Evolutionary conservation across 2,329 filamentous ascomycete genomes (phyloP), one percentile per base, ranked within the genome.

Genomic region (Knufia fluminis): DNA sequence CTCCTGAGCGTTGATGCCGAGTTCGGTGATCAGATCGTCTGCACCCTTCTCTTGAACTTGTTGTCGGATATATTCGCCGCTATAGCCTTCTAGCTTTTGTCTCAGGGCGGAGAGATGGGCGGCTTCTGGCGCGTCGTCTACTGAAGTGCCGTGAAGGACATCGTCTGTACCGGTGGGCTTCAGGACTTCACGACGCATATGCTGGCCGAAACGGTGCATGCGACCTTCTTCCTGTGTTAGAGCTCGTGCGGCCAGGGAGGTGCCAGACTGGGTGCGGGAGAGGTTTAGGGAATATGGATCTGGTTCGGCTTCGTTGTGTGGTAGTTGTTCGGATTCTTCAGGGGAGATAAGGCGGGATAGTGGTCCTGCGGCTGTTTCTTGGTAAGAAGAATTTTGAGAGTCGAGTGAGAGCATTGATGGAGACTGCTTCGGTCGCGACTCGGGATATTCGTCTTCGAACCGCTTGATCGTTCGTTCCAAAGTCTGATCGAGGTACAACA

Each of bases 401-500:
- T 42, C 35, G 36, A 43, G 16, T 4, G 39, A 32, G 28, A 33
- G 46, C 28, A 26, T 43, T 16, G 46, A 42, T 19, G 38, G 38
- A 7, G 33, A 40, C 22, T 39, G 33, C 14, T 62, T 57, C 36
- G 79, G 72, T 31, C 87, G 81, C 0, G 86, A 94, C 62, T 97
- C 91, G 0, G 92, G 92, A 60, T 89, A 97, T 66, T 97, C 91
- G 63, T 94, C 86, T 65, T 97, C 92, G 63, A 97, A 98, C 23
- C 92, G 85, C 63, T 87, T 83, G 61, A 97, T 97, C 70, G 97
- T 96, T 57, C 85, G 83, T 60, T 89, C 78, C 8, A 98, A 75
- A 0, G 92, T 97, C 53, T 85, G 75, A 60, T 96, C 89, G 24
- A 98, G 78, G 76, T 95, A 95, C 38, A 84, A 73, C 17, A 97